Conservation (phyloP, 805 yeast genomes). For the Metschnikowia peoriensis region DNA sequence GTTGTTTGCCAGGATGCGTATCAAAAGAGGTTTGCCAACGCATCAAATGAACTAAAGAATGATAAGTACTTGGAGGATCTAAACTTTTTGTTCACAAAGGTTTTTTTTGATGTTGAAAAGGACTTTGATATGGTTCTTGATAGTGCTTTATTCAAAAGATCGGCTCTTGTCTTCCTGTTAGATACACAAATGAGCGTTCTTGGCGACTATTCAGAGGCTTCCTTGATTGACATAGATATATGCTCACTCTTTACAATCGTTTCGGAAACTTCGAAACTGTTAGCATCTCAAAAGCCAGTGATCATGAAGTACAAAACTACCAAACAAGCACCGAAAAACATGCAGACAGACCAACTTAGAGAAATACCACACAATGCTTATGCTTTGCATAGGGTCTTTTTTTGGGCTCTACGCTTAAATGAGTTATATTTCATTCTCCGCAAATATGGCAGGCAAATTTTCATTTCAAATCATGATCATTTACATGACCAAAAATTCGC, state of each 20-base stretch:
- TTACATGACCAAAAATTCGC: slow-evolving; percentile 43
- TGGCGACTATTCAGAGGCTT: slow-evolving; percentile 24
- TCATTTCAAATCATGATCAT: slow-evolving; percentile 42
- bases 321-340: slow-evolving; percentile 12
- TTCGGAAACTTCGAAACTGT: slow-evolving; percentile 23
- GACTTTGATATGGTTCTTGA: slow-evolving; percentile 28
- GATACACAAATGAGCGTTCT: slow-evolving; percentile 2
- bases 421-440: slow-evolving; percentile 49
- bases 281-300: slow-evolving; percentile 24
- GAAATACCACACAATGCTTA: slow-evolving; percentile 34
- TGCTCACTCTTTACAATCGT: slow-evolving; percentile 28
- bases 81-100: slow-evolving; percentile 20
- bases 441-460: slow-evolving; percentile 47
- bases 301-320: slow-evolving; percentile 12
- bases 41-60: slow-evolving; percentile 23
- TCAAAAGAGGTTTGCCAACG: slow-evolving; percentile 31
- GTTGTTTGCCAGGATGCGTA: slow-evolving; percentile 36
- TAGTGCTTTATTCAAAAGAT: slow-evolving; percentile 1
- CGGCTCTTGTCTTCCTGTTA: slow-evolving; percentile 9
- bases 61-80: slow-evolving; percentile 19
- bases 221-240: slow-evolving; percentile 41
- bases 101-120: slow-evolving; percentile 18
- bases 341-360: slow-evolving; percentile 9
- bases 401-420: slow-evolving; percentile 45
- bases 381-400: slow-evolving; percentile 47